Base-by-base conservation (phyloP, 441 rosid genomes). In the Populus hybrid region DNA sequence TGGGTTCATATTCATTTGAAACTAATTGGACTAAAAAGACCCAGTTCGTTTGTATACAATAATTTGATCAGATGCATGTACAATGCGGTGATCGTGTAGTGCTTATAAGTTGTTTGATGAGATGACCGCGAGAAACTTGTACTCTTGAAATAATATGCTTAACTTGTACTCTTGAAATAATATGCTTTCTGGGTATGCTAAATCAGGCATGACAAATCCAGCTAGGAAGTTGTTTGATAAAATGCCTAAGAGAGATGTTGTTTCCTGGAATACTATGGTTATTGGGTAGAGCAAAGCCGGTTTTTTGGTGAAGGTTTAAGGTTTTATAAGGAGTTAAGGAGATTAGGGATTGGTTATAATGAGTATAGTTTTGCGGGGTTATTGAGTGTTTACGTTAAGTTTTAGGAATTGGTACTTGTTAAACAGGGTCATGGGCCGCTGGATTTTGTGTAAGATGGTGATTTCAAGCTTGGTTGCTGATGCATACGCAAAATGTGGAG, bases 231-330 rank as follows among this genome's bases (percentile, higher is more conserved):
- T 29, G 4, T 29, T 29, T 29, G 31, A 29, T 29, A 29, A 29
- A 29, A 29, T 29, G 99, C 88, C 87, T 0, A 87, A 87, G 79
- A 87, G 82, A 71, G 97, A 93, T 78, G 87, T 87, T 6, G 90
- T 93, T 35, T 92, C 97, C 0, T 93, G 97, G 97, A 94, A 93
- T 69, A 89, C 92, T 0, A 92, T 94, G 95, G 86, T 94, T 29
- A 77, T 94, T 23, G 95, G 89, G 35, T 86, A 88, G 92, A 90
- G 1, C 78, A 83, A 71, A 68, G 77, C n/a, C 90, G 95, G 78
- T 38, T 69, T 67, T 74, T 56, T 11, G 70, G 42, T 4, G 90
- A 89, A 71, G 90, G 91, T 4, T 38, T 87, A 50, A 82, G 77
- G 85, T 82, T 87, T 77, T 94, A 83, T 76, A 88, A 73, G 84